These are phyloP conservation scores for Solanum pinnatisectum DNA, from an alignment of 257 asterid species.

Conservation along the genomic window DNA sequence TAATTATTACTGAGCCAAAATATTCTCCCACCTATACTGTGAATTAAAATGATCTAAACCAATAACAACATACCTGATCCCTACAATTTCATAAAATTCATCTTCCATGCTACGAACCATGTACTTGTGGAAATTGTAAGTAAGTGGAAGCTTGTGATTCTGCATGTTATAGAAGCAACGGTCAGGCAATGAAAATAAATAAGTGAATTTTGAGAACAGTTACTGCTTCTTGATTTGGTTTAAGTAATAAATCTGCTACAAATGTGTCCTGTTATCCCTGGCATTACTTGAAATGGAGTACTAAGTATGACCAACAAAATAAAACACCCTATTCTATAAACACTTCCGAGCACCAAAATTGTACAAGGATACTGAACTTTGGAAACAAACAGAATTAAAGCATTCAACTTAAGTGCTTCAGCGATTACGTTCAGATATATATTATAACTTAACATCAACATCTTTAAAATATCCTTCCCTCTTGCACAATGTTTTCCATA, in stretches of 20 bases:
- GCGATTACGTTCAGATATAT: not conserved
- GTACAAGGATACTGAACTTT: not conserved
- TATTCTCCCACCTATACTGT: not conserved
- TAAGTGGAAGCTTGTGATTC: constrained; percentile 65
- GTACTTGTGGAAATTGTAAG: constrained; percentile 80
- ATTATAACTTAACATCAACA: not conserved
- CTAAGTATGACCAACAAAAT: not conserved
- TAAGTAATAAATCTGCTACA: not conserved
- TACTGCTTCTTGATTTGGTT: not conserved
- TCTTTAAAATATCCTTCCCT: not conserved
- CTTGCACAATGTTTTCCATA: not conserved
- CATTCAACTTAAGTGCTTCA: not conserved
- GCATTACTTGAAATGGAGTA: not conserved
- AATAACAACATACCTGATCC: constrained; percentile 51
- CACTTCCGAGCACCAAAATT: not conserved
- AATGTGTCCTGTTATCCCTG: not conserved
- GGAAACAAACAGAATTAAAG: not conserved
- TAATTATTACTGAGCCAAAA: not conserved
- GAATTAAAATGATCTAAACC: not conserved
- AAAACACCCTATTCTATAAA: not conserved
- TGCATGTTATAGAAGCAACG: constrained; percentile 13
- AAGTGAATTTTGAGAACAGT: not conserved
- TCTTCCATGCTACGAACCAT: constrained; percentile 98
- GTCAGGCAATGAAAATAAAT: not conserved
- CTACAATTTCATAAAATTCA: constrained; percentile 72